Evolutionary conservation across 345 rosid genomes (phyloP), one percentile per base, ranked within the genome.

Genomic region (Cardiospermum halicacabum): DNA sequence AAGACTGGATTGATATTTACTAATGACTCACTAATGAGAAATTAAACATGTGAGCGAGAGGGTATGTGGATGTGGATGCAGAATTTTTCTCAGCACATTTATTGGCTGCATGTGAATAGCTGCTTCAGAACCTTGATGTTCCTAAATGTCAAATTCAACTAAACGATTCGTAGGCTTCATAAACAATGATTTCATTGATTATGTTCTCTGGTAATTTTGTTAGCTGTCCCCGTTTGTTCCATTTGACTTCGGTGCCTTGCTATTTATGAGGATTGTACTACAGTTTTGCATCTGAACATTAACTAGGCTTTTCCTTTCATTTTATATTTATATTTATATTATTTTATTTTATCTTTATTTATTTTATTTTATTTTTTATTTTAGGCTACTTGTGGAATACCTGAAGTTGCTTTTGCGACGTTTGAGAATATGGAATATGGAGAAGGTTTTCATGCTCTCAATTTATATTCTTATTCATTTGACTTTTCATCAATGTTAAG

Each of bases 401-500:
- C 98, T 5, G 97, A 93, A 77, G 80, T 93, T 73, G 90, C 96
- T 77, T 81, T 85, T 80, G 34, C 97, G 26, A 93, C 97, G 42
- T 93, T 88, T 70, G 97, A 93, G 82, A 93, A 90, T 77, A 93
- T 93, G 98, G 97, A 90, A 83, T 93, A 86, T 31, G 96, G 94
- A 76, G 97, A 90, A 93, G 98, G 98, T 93, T 76, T 64, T 75
- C 53, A 42, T 72, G 56, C 72, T 37, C 66, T 60, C 60, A 19
- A 54, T 69, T 66, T 64, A 31, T 5, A 37, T 10, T 56, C 3
- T 56, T 26, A 15, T 18, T 34, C 2, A n/a, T n/a, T n/a, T n/a
- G n/a, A n/a, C n/a, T n/a, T 53, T 58, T 49, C 11, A 16, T 48
- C 24, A 63, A 50, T 63, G 19, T 34, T 50, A 51, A 19, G 24